These are phyloP conservation scores for Alternaria sp. DNA, from an alignment of 2,329 filamentous ascomycete genomes.

Conservation along the genomic window DNA sequence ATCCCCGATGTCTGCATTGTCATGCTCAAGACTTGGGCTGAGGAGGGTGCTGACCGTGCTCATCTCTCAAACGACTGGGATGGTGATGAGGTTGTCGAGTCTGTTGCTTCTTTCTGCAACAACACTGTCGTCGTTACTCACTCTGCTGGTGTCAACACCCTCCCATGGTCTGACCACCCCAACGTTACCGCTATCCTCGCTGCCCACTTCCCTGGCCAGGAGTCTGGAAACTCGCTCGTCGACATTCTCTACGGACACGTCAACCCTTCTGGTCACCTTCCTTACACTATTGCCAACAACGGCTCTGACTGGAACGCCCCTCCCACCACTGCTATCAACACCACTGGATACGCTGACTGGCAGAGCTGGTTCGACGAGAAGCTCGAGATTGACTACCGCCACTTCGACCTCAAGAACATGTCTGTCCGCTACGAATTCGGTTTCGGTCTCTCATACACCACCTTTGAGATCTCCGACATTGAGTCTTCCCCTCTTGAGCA, in stretches of 20 bases:
- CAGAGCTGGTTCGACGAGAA: conserved; percentile 63
- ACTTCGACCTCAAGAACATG: conserved; percentile 72
- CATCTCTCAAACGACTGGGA: conserved; percentile 55
- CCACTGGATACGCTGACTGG: conserved; percentile 53
- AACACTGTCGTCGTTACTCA: conserved; percentile 62
- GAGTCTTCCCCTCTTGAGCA: conserved; percentile 60
- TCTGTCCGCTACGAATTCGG: conserved; percentile 82
- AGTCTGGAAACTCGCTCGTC: conserved; percentile 51
- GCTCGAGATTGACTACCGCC: conserved; percentile 80
- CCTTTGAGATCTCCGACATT: conserved; percentile 74
- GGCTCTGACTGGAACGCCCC: conserved; percentile 70
- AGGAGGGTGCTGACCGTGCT: conserved; percentile 55
- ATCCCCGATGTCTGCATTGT: conserved; percentile 62
- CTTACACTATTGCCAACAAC: conserved; percentile 82
- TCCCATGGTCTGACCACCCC: conserved; percentile 53
- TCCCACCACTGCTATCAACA: conserved; percentile 51
- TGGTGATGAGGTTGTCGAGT: conserved; percentile 52
- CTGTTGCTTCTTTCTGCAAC: conserved; percentile 56
- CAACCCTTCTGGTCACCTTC: conserved; percentile 81
- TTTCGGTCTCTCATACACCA: conserved; percentile 78
- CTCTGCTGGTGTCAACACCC: conserved; percentile 53
- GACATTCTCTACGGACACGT: conserved; percentile 73
- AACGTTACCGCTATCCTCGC: conserved; percentile 56
- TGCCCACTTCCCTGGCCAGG: conserved; percentile 54
- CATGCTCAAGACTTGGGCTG: conserved; percentile 65